phyloP scores from a whole-genome alignment of 2,329 filamentous ascomycete genomes.

The Monosporascus sp. region DNA sequence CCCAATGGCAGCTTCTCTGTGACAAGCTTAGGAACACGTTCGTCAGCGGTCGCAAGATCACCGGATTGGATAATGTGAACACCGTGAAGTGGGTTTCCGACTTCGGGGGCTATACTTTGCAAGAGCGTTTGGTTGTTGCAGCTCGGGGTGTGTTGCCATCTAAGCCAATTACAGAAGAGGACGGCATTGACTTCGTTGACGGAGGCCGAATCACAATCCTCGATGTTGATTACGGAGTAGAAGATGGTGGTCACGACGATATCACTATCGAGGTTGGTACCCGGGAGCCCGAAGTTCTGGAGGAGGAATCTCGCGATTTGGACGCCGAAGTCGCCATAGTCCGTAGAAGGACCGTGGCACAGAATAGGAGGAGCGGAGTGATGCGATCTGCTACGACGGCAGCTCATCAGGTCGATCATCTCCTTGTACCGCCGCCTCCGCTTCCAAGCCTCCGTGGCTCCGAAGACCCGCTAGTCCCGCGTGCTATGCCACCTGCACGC shows the following conservation, averaged over 20 bases:
- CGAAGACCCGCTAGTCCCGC: constrained; percentile 49
- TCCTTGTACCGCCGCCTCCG: constrained; percentile 27
- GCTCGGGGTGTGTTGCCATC: constrained; percentile 62
- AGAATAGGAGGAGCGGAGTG: constrained; percentile 46
- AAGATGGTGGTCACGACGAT: constrained; percentile 50
- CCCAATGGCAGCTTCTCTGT: constrained; percentile 64
- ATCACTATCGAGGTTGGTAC: constrained; percentile 71
- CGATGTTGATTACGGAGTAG: constrained; percentile 63
- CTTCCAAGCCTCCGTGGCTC: constrained; percentile 28
- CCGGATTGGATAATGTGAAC: constrained; percentile 59
- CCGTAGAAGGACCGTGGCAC: constrained; percentile 65
- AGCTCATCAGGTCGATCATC: constrained; percentile 17
- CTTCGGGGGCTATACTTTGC: constrained; percentile 39
- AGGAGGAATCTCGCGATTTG: constrained; percentile 68
- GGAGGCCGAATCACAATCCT: constrained; percentile 68
- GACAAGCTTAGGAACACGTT: constrained; percentile 67
- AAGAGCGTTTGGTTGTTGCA: constrained; percentile 61
- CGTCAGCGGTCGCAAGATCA: constrained; percentile 60
- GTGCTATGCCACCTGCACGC: constrained; percentile 36
- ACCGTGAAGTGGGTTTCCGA: constrained; percentile 67
- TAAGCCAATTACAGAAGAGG: constrained; percentile 58
- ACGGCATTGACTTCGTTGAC: constrained; percentile 70
- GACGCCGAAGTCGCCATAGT: constrained; percentile 76
- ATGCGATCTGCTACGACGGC: constrained; percentile 45
- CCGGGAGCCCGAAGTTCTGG: constrained; percentile 60